phyloP scores from a whole-genome alignment of 1,139 yeast species.

The Protomyces macrosporus region DNA sequence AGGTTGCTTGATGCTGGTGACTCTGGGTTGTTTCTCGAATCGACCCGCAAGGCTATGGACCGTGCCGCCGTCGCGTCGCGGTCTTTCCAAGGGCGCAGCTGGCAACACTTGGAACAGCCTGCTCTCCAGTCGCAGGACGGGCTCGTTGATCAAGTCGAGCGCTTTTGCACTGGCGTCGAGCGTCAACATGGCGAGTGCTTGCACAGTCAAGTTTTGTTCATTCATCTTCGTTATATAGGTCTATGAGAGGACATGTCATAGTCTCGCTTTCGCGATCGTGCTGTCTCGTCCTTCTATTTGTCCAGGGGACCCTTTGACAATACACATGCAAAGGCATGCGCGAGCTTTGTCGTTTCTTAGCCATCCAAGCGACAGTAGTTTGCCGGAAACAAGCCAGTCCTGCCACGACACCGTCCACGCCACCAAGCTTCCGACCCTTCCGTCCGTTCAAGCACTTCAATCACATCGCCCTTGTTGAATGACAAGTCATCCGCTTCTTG shows the following conservation, averaged over 20 bases:
- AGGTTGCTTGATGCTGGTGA: neutral
- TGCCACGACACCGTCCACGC: constrained; percentile 91
- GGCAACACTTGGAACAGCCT: neutral
- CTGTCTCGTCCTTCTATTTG: neutral
- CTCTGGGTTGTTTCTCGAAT: neutral
- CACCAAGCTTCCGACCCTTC: constrained; percentile 88
- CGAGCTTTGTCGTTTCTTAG: neutral
- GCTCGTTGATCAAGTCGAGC: neutral
- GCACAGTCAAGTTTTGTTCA: neutral
- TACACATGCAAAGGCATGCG: too few species aligned
- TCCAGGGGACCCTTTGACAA: neutral
- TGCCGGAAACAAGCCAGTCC: constrained; percentile 88
- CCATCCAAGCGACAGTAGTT: constrained; percentile 68
- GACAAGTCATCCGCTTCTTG: constrained; percentile 78
- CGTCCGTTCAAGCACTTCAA: constrained; percentile 75
- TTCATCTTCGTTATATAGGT: neutral
- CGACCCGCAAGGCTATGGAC: neutral
- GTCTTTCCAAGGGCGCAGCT: neutral
- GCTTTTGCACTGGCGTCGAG: neutral
- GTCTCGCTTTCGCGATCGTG: too few species aligned
- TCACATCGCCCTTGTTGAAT: constrained; percentile 80
- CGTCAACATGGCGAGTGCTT: neutral
- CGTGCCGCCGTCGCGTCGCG: neutral
- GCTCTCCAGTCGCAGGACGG: neutral
- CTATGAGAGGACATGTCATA: neutral